Evolutionary conservation across 352 stramenopile species (phyloP).

Genomic region (Globisporangium canariense): DNA sequence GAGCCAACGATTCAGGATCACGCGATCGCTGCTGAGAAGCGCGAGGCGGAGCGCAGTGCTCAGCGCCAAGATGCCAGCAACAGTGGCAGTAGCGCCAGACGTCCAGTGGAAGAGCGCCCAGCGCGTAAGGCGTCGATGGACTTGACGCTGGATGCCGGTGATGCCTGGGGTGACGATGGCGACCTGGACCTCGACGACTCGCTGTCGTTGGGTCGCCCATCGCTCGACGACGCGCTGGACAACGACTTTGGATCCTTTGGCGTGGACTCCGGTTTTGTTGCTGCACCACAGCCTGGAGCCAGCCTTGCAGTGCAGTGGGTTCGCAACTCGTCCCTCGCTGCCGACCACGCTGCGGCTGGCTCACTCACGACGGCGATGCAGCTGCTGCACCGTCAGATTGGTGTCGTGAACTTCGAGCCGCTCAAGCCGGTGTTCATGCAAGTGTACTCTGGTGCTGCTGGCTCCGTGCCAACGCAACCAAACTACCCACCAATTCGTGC

Average conservation of each 20-base stretch:
- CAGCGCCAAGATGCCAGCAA: conserved; percentile 45
- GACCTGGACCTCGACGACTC: conserved; percentile 86
- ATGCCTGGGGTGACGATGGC: conserved; percentile 80
- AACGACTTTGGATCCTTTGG: conserved; percentile 40
- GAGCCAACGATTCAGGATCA: conserved; percentile 85
- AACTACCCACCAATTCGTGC: conserved; percentile 69
- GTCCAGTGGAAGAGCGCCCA: conserved; percentile 38
- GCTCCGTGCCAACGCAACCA: conserved; percentile 84
- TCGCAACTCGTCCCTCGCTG: conserved; percentile 95
- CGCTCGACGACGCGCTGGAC: conserved; percentile 53
- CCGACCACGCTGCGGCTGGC: conserved; percentile 96
- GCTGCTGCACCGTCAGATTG: conserved; percentile 98
- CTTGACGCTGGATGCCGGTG: conserved; percentile 65
- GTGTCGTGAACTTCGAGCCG: conserved; percentile 96
- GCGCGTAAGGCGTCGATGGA: conserved; percentile 70
- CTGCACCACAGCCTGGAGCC: conserved; percentile 86
- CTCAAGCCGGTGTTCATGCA: conserved; percentile 90
- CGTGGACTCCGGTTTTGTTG: conserved; percentile 76
- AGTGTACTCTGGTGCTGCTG: conserved; percentile 75
- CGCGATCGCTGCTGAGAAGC: conserved; percentile 74
- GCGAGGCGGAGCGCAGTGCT: conserved; percentile 66
- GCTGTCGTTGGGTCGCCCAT: conserved; percentile 43
- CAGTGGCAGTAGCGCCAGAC: conserved; percentile 12
- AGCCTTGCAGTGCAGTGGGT: conserved; percentile 91
- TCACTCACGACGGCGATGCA: conserved; percentile 96